Percentiles rank a stretch among this genome's conserved stretches.
Evolutionary conservation across 768 basidiomycete genomes (phyloP).

Genomic region (Leccinum variicolor): DNA sequence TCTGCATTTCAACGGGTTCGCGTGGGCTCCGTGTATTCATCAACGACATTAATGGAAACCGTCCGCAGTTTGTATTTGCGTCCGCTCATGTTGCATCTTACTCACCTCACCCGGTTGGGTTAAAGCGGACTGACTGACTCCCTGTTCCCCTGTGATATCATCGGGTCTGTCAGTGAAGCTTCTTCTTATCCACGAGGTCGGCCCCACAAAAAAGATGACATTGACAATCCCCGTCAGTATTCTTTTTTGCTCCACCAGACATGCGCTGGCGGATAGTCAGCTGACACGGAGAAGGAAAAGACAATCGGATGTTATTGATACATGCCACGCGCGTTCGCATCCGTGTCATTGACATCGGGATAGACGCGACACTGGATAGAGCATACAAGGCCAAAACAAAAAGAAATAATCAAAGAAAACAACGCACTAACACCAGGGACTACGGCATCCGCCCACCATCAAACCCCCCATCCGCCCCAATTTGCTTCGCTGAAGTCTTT

Average conservation of each 20-base stretch:
- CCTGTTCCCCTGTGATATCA: not conserved
- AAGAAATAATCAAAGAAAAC: slow-evolving; percentile 3
- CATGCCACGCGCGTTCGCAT: not conserved
- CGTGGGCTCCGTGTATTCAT: not conserved
- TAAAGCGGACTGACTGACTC: not conserved
- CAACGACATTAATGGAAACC: not conserved
- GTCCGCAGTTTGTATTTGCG: not conserved
- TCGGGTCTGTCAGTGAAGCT: not conserved
- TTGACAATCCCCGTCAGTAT: not conserved
- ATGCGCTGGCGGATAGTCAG: not conserved
- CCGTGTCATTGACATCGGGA: not conserved
- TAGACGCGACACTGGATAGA: not conserved
- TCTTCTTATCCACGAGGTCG: not conserved
- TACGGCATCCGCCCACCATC: slow-evolving; percentile 31
- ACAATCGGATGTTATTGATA: not conserved
- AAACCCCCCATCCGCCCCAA: slow-evolving; percentile 39
- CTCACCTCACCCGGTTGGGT: not conserved
- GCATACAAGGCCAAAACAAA: not conserved
- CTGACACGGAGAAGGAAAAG: not conserved
- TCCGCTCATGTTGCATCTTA: not conserved
- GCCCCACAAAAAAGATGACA: not conserved
- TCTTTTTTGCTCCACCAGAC: not conserved
- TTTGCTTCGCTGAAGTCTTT: slow-evolving; percentile 67
- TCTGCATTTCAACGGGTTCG: not conserved
- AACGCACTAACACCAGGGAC: slow-evolving; percentile 7